Conservation (phyloP, 352 stramenopile genomes). For the Phytophthora lateralis region DNA sequence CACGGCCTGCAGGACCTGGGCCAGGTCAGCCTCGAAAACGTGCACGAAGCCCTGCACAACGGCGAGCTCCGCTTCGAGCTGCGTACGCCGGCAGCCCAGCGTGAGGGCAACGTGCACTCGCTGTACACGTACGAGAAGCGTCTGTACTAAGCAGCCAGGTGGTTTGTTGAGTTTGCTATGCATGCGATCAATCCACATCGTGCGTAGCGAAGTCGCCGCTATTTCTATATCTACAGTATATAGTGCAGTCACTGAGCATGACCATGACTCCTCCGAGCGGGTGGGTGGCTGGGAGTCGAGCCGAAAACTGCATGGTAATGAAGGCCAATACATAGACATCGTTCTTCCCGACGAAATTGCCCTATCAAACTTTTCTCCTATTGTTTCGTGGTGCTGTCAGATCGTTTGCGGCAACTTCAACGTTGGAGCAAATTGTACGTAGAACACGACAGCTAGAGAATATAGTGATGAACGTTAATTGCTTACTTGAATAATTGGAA, state of each 20-base stretch:
- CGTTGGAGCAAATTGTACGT: not conserved
- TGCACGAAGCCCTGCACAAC: slow-evolving; percentile 83
- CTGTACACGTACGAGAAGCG: slow-evolving; percentile 98
- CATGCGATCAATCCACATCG: slow-evolving; percentile 14
- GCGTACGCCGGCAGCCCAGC: slow-evolving; percentile 98
- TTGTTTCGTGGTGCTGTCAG: not conserved
- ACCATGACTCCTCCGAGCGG: slow-evolving; percentile 28
- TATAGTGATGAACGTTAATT: too few relatives aligned
- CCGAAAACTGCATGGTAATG: slow-evolving; percentile 48
- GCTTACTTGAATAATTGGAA: slow-evolving; percentile 10
- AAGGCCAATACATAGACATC: slow-evolving; percentile 42
- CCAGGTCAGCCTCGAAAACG: slow-evolving; percentile 88
- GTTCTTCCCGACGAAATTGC: slow-evolving; percentile 1
- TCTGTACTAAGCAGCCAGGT: slow-evolving; percentile 63
- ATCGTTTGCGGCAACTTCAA: not conserved
- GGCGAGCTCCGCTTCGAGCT: slow-evolving; percentile 96
- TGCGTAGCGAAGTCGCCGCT: slow-evolving; percentile 28
- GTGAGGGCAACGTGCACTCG: slow-evolving; percentile 98
- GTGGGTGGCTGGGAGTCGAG: slow-evolving; percentile 17
- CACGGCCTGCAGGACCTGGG: slow-evolving; percentile 99
- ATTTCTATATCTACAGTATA: slow-evolving; percentile 48
- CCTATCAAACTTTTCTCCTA: too few relatives aligned
- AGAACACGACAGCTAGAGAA: too few relatives aligned
- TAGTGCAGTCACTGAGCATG: slow-evolving; percentile 48
- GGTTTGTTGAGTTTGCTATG: slow-evolving; percentile 23